These are phyloP conservation scores for Diaporthe capsici DNA, from an alignment of 2,329 filamentous ascomycete genomes.

Conservation along the genomic window DNA sequence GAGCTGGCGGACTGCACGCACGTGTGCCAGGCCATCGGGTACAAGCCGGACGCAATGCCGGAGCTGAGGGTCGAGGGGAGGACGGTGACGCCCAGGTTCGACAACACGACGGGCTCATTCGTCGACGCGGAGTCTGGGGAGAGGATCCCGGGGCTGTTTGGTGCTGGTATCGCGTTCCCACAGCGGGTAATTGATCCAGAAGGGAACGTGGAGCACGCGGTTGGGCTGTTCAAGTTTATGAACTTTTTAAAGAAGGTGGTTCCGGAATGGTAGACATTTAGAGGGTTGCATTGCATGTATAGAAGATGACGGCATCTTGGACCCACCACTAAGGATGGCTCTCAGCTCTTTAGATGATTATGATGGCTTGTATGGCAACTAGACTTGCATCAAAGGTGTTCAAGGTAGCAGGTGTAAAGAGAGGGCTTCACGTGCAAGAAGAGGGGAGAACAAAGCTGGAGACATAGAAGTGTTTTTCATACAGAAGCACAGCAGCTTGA, in stretches of 20 bases:
- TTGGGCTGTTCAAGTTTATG: slow-evolving; percentile 78
- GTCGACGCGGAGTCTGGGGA: slow-evolving; percentile 56
- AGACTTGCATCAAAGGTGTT: not conserved
- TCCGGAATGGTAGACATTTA: slow-evolving; percentile 59
- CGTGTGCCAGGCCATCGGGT: slow-evolving; percentile 73
- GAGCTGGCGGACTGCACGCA: slow-evolving; percentile 66
- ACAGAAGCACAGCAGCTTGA: not conserved
- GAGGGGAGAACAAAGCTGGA: not conserved
- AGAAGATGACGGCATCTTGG: not conserved
- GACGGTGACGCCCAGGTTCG: slow-evolving; percentile 45
- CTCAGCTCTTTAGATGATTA: not conserved
- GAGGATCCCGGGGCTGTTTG: slow-evolving; percentile 67
- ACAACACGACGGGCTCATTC: slow-evolving; percentile 60
- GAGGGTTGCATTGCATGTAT: not conserved
- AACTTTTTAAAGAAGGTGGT: slow-evolving; percentile 69
- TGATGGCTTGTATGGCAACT: not conserved
- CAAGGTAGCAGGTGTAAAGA: not conserved
- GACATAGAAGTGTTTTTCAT: not conserved
- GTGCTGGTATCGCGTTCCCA: slow-evolving; percentile 75
- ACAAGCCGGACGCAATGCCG: slow-evolving; percentile 64
- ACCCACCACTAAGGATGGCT: no score
- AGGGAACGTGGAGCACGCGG: slow-evolving; percentile 73
- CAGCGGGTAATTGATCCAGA: slow-evolving; percentile 72
- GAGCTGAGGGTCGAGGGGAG: slow-evolving; percentile 54
- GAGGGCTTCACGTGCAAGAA: not conserved